phyloP scores from a whole-genome alignment of 371 early-diverging fungal genomes.

The Mucor sp. region DNA sequence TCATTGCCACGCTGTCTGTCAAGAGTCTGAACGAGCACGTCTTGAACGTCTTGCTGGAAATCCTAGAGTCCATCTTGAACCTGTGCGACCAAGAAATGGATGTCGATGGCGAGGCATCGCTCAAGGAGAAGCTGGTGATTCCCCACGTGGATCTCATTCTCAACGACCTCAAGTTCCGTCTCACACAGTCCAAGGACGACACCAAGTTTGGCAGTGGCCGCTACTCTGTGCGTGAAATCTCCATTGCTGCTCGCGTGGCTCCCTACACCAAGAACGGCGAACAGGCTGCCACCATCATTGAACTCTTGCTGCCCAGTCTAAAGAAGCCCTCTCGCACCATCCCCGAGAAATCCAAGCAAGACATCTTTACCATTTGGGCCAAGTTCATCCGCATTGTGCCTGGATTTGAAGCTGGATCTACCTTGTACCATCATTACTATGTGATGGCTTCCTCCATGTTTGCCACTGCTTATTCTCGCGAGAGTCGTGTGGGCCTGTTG shows the following conservation, averaged over 20 bases:
- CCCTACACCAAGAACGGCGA: conserved; percentile 69
- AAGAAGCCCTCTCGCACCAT: conserved; percentile 70
- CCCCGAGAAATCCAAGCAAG: conserved; percentile 80
- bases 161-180: conserved; percentile 60
- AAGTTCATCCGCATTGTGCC: conserved; percentile 65
- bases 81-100: conserved; percentile 54
- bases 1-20: conserved; percentile 73
- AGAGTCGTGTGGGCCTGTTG: conserved; percentile 62
- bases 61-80: conserved; percentile 76
- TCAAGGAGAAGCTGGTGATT: conserved; percentile 57
- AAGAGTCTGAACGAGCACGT: conserved; percentile 78
- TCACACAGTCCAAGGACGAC: conserved; percentile 56
- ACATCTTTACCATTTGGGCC: conserved; percentile 80
- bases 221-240: conserved; percentile 75
- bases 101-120: conserved; percentile 27
- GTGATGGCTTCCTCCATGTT: conserved; percentile 62
- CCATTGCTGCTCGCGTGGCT: conserved; percentile 79
- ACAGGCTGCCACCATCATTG: conserved; percentile 69
- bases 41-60: conserved; percentile 64
- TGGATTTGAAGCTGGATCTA: conserved; percentile 44
- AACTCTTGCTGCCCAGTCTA: conserved; percentile 83
- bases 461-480: conserved; percentile 54
- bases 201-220: conserved; percentile 54
- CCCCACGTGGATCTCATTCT: conserved; percentile 69
- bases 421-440: conserved; percentile 61